Base-by-base conservation (phyloP, 106 monocot genomes). In the Platanthera zijinensis region DNA sequence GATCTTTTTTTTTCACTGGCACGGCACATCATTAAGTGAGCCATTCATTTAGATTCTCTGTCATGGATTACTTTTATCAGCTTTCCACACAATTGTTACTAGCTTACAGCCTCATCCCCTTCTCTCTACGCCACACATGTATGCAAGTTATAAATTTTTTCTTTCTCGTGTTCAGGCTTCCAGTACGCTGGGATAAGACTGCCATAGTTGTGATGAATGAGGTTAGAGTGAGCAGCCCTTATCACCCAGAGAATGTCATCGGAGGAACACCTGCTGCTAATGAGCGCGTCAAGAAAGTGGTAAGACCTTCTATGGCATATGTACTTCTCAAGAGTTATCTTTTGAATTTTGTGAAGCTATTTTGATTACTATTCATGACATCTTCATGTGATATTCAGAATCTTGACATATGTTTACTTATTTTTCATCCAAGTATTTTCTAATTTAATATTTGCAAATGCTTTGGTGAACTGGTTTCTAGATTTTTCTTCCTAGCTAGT, bases 231-330 rank as follows among this genome's bases (percentile, higher is more conserved):
- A 80, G 86, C 84, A 89, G 79, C 73, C 91, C 97, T 10, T 97
- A 94, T 79, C 80, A 83, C n/a, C 84, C 97, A 50, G 91, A 91
- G 69, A 97, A 91, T 84, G 97, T 94, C 12, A 81, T 59, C 53
- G 97, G 97, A 45, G 94, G 97, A 72, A 87, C 97, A 50, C 75
- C 89, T 8, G 89, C 93, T 80, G 97, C 97, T 19, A 97, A 93
- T 75, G 91, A 94, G 30, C 85, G 97, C 56, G 97, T 97, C 39
- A 94, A 84, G 82, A 97, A 97, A 97, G 97, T 97, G 93, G 96
- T 97, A 86, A 87, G 48, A 5, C 13, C 50, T 28, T 39, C 10
- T 76, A 10, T 50, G 2, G 0, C 51, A 14, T 50, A 7, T 77
- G 39, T 32, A 74, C 54, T 49, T 57, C 52, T 61, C 47, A 61